phyloP scores from a whole-genome alignment of 768 basidiomycete genomes.

The Epithele typhae region DNA sequence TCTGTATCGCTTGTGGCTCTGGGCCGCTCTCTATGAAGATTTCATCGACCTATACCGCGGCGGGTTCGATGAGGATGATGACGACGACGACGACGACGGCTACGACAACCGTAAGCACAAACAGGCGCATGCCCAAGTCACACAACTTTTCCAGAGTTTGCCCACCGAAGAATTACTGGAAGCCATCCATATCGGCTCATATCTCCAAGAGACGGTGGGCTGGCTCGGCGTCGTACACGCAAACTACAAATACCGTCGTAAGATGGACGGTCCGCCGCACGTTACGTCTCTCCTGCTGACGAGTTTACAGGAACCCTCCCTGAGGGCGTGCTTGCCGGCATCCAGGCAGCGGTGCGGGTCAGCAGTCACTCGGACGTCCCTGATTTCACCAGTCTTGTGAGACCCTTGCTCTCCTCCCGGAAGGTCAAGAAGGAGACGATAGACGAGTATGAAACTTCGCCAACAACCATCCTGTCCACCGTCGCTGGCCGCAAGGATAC shows the following conservation, averaged over 20 bases:
- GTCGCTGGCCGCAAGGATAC: background rate
- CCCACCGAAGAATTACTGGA: conserved; percentile 18
- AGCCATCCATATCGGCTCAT: conserved; percentile 17
- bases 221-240: too few species aligned
- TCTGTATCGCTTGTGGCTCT: conserved; percentile 27
- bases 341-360: too few species aligned
- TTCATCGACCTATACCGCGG: background rate
- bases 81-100: conserved; percentile 7
- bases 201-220: conserved; percentile 14
- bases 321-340: too few species aligned
- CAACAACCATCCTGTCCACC: background rate
- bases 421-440: background rate
- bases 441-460: background rate
- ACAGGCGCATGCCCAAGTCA: background rate
- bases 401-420: background rate
- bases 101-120: background rate
- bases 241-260: too few species aligned
- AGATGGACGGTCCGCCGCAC: too few species aligned
- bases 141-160: conserved; percentile 8
- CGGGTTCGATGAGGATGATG: conserved; percentile 5
- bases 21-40: background rate
- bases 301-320: too few species aligned
- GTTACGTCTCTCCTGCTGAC: too few species aligned
- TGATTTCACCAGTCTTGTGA: too few species aligned
- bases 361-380: too few species aligned